Evolutionary conservation across 2,329 filamentous ascomycete species (phyloP).

Genomic region (Cercospora nicotianae): DNA sequence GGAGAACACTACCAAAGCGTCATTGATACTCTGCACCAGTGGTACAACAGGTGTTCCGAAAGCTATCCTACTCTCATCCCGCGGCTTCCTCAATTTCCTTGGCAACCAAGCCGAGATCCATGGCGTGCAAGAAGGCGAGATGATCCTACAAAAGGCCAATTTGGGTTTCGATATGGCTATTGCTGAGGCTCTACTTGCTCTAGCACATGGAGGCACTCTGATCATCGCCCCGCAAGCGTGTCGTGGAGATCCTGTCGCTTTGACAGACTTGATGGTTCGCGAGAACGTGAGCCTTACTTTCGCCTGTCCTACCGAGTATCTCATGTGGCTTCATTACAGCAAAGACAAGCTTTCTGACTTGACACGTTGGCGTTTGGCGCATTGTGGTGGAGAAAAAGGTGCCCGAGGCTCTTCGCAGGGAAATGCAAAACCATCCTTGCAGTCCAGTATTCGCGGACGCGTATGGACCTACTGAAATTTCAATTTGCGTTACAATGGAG

Average conservation of each 20-base stretch:
- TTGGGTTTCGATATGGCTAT: constrained; percentile 48
- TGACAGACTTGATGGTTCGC: constrained; percentile 42
- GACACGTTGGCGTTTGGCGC: constrained; percentile 36
- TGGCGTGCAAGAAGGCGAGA: constrained; percentile 25
- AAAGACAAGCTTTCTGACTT: constrained; percentile 11
- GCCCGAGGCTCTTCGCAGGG: constrained; percentile 16
- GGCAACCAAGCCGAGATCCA: constrained; percentile 13
- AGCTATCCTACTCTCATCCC: constrained; percentile 20
- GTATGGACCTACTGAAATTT: constrained; percentile 25
- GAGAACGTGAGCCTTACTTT: constrained; percentile 43
- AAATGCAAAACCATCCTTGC: constrained; percentile 5
- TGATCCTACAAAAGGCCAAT: constrained; percentile 43
- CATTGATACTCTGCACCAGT: constrained; percentile 24
- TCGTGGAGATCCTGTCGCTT: constrained; percentile 40
- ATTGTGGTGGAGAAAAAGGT: constrained; percentile 39
- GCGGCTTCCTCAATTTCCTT: constrained; percentile 20
- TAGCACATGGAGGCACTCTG: constrained; percentile 43
- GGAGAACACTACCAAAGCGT: constrained; percentile 17
- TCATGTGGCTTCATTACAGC: constrained; percentile 28
- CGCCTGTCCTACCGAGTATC: constrained; percentile 48
- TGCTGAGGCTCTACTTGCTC: constrained; percentile 41
- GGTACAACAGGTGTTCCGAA: constrained; percentile 25
- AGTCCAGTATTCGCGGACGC: constrained; percentile 12
- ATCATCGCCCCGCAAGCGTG: constrained; percentile 37
- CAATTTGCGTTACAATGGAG: constrained; percentile 17